A percentile compares a stretch with the other conserved stretches of the same genome.
Evolutionary conservation across 2,329 filamentous ascomycete genomes (phyloP).

Genomic region (Beauveria sp.): DNA sequence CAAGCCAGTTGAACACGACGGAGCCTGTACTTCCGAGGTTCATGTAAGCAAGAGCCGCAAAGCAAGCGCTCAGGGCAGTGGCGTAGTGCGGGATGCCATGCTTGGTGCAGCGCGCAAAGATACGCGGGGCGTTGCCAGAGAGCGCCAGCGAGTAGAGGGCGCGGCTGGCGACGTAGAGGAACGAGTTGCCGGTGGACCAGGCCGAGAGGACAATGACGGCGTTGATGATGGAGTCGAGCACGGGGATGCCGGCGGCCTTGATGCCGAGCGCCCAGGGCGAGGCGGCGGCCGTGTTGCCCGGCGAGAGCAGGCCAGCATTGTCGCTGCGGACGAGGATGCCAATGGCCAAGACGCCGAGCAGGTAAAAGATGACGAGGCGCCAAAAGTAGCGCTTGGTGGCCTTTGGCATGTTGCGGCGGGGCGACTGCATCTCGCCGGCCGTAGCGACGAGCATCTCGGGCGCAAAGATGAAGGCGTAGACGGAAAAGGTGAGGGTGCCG

Average conservation of each 20-base stretch:
- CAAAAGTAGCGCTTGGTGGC: conserved; percentile 24
- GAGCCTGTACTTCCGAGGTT: conserved; percentile 49
- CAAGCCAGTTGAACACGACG: conserved; percentile 53
- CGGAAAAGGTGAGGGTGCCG: conserved; percentile 9
- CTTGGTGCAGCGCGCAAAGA: conserved; percentile 22
- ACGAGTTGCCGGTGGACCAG: conserved; percentile 48
- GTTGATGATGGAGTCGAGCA: conserved; percentile 42
- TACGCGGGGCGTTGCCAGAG: conserved; percentile 31
- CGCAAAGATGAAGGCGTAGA: conserved; percentile 19
- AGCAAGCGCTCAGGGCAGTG: conserved; percentile 11
- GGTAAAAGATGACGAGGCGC: conserved; percentile 22
- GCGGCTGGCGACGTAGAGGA: conserved; percentile 40
- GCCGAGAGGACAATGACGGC: conserved; percentile 48
- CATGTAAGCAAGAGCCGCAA: conserved; percentile 53
- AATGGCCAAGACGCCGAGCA: conserved; percentile 22
- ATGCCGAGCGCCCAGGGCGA: conserved; percentile 52
- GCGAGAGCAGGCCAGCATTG: conserved; percentile 27
- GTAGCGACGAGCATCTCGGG: conserved; percentile 23
- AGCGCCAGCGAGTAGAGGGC: conserved; percentile 38
- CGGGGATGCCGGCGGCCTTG: conserved; percentile 32
- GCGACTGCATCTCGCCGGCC: conserved; percentile 26
- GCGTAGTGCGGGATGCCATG: conserved; percentile 19
- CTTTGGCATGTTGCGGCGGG: conserved; percentile 24
- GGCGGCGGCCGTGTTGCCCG: conserved; percentile 24
- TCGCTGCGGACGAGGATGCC: conserved; percentile 23